Conservation (phyloP, 2,329 filamentous ascomycete genomes). For the Fusarium graminum region DNA sequence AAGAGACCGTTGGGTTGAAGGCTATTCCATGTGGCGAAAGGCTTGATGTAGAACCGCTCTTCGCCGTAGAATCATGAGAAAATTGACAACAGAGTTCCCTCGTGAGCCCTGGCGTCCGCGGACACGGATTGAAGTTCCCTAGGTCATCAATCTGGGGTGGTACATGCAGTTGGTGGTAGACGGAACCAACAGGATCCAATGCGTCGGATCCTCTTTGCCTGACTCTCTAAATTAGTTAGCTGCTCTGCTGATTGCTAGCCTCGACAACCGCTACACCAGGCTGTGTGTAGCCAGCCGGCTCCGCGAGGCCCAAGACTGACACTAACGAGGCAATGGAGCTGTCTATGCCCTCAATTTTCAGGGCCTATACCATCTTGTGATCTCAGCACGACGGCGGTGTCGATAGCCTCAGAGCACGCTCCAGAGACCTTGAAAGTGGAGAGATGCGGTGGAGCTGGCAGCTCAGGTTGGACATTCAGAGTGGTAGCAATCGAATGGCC, state of each 20-base stretch:
- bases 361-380: conserved; percentile 39
- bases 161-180: conserved; percentile 38
- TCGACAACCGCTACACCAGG: conserved; percentile 32
- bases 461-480: conserved; percentile 14
- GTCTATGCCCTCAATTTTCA: conserved; percentile 40
- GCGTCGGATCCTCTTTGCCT: conserved; percentile 43
- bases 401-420: conserved; percentile 49
- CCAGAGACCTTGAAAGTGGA: conserved; percentile 42
- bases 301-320: conserved; percentile 44
- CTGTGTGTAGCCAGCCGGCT: conserved; percentile 49
- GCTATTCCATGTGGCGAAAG: conserved; percentile 7
- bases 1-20: conserved; percentile 13
- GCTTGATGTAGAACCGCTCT: background rate
- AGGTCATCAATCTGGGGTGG: conserved; percentile 38
- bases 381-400: conserved; percentile 47
- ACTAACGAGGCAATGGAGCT: conserved; percentile 44
- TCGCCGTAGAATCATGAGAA: background rate
- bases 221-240: conserved; percentile 35
- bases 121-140: conserved; percentile 43
- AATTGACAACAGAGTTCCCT: conserved; percentile 21
- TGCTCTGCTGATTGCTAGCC: conserved; percentile 42
- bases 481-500: conserved; percentile 15
- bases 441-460: conserved; percentile 43
- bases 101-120: conserved; percentile 31
- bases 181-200: conserved; percentile 44